A percentile compares a stretch with the other conserved stretches of the same genome.
phyloP scores from a whole-genome alignment of 768 basidiomycete genomes.

The Lentinula raphanica region DNA sequence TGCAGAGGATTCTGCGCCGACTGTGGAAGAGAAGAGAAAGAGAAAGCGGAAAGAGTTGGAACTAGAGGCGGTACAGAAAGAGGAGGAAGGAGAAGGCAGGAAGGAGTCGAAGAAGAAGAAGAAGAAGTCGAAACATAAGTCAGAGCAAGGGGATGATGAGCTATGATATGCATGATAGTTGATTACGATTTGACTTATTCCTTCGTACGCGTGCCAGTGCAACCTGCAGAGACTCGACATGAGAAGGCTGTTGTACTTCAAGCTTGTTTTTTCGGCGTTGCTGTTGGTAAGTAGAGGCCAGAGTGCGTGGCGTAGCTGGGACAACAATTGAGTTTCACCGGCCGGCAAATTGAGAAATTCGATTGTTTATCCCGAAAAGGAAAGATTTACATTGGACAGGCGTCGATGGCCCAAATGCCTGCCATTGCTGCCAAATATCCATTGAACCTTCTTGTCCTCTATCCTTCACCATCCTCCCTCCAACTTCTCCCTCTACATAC shows the following conservation, averaged over 20 bases:
- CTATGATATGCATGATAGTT: not conserved
- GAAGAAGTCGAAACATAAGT: slow-evolving; percentile 12
- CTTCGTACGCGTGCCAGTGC: too few species aligned
- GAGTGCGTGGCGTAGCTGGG: too few species aligned
- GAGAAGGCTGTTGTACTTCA: too few species aligned
- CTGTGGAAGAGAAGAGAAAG: slow-evolving; percentile 71
- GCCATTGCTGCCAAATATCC: not conserved
- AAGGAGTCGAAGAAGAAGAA: slow-evolving; percentile 17
- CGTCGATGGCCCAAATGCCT: not conserved
- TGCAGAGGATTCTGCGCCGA: slow-evolving; percentile 64
- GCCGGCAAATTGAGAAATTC: not conserved
- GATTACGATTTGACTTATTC: not conserved
- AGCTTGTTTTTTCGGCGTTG: too few species aligned
- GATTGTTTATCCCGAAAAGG: not conserved
- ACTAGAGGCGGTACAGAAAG: slow-evolving; percentile 32
- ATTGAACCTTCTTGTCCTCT: not conserved
- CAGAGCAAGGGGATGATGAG: not conserved
- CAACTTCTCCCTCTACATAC: not conserved
- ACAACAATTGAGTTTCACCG: not conserved
- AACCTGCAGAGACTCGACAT: too few species aligned
- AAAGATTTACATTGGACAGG: not conserved
- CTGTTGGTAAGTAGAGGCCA: too few species aligned
- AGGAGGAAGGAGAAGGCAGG: slow-evolving; percentile 28
- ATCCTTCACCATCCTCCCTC: not conserved
- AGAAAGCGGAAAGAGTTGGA: slow-evolving; percentile 39